Percentiles rank a stretch among this genome's conserved stretches.
Evolutionary conservation across 2,329 filamentous ascomycete species (phyloP).

Genomic region (Zalaria obscura): DNA sequence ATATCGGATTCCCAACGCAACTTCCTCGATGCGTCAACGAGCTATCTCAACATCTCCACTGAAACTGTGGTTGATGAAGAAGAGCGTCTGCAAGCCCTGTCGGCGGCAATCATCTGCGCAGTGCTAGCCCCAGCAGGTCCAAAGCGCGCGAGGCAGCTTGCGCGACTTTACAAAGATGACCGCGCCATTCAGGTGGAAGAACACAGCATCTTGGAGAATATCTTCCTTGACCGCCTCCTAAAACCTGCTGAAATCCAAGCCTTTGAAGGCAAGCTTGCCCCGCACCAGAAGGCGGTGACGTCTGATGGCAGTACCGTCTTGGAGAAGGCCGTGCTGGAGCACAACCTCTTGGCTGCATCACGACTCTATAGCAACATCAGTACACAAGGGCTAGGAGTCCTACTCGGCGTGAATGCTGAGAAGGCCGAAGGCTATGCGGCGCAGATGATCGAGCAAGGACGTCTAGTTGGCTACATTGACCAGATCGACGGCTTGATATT

Average conservation of each 20-base stretch:
- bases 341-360: conserved; percentile 82
- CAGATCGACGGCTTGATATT: conserved; percentile 81
- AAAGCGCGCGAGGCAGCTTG: conserved; percentile 63
- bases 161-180: conserved; percentile 86
- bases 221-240: conserved; percentile 83
- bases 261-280: conserved; percentile 66
- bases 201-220: conserved; percentile 87
- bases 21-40: conserved; percentile 75
- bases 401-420: conserved; percentile 65
- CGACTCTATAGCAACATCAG: conserved; percentile 37
- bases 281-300: conserved; percentile 82
- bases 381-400: conserved; percentile 53
- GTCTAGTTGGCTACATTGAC: conserved; percentile 78
- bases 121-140: conserved; percentile 87
- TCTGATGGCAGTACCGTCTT: conserved; percentile 87
- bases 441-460: conserved; percentile 88
- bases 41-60: conserved; percentile 79
- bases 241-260: conserved; percentile 68
- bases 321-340: conserved; percentile 85
- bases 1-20: conserved; percentile 83
- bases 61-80: conserved; percentile 67
- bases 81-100: conserved; percentile 72
- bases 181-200: conserved; percentile 61
- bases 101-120: conserved; percentile 80
- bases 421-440: conserved; percentile 86